A percentile compares a stretch with the other conserved stretches of the same genome.
Evolutionary conservation across 257 asterid genomes (phyloP).

Genomic region (Solanum phureja): DNA sequence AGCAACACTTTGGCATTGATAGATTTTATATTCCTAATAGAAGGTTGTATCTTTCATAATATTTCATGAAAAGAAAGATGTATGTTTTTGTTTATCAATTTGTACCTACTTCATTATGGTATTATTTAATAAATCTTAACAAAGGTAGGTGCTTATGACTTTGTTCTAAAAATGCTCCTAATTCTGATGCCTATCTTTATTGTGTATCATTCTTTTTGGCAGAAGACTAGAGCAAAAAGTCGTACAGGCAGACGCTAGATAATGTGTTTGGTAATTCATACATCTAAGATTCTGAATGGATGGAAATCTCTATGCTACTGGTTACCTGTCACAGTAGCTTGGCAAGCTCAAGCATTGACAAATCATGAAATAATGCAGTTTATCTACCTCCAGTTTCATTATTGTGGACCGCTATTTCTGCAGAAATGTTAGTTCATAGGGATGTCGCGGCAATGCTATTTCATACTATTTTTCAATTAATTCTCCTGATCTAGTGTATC

Average conservation of each 20-base stretch:
- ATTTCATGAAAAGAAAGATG: neutral
- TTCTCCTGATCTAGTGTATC: neutral
- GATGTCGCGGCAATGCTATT: neutral
- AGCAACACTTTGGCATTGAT: neutral
- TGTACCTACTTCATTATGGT: neutral
- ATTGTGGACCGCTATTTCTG: neutral
- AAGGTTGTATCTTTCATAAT: neutral
- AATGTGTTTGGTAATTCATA: neutral
- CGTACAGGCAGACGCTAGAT: slow-evolving; percentile 60
- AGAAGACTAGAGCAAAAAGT: slow-evolving; percentile 69
- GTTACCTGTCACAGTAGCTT: neutral
- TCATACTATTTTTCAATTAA: neutral
- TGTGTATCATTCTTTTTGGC: slow-evolving; percentile 11
- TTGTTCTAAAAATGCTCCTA: neutral
- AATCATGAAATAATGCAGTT: neutral
- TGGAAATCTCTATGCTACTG: neutral
- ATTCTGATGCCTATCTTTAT: neutral
- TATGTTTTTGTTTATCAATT: neutral
- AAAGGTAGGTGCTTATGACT: neutral
- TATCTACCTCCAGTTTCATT: neutral
- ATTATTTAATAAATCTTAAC: neutral
- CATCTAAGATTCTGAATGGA: neutral
- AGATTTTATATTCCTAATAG: neutral
- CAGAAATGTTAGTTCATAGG: neutral
- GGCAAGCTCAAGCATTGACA: neutral